phyloP scores from a whole-genome alignment of 164 flowering plant species.

The Buxus sempervirens region DNA sequence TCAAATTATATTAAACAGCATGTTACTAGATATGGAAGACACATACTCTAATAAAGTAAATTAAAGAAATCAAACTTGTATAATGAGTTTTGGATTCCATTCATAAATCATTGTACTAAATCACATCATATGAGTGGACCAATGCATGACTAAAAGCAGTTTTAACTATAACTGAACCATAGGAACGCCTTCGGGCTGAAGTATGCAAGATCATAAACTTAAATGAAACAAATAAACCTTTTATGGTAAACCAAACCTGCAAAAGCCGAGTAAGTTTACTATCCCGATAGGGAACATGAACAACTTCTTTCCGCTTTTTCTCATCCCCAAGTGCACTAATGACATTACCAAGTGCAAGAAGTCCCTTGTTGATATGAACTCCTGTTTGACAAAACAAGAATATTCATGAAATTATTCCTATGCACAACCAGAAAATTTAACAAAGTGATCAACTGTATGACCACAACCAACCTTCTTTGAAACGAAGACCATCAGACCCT shows the following conservation, averaged over 20 bases:
- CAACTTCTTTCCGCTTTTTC: constrained; percentile 91
- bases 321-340: constrained; percentile 99
- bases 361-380: constrained; percentile 96
- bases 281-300: constrained; percentile 96
- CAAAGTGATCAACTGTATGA: constrained; percentile 3
- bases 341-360: constrained; percentile 99
- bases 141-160: too few relatives aligned
- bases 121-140: too few relatives aligned
- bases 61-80: too few relatives aligned
- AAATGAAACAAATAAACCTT: background rate
- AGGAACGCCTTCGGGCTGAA: too few relatives aligned
- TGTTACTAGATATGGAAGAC: too few relatives aligned
- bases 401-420: background rate
- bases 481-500: constrained; percentile 97
- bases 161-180: too few relatives aligned
- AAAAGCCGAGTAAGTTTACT: constrained; percentile 98
- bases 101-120: too few relatives aligned
- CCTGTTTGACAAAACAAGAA: constrained; percentile 42
- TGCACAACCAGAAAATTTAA: background rate
- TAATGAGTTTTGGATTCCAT: too few relatives aligned
- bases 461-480: constrained; percentile 81
- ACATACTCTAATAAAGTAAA: too few relatives aligned
- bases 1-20: too few relatives aligned
- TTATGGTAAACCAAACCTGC: constrained; percentile 59
- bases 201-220: background rate